Evolutionary conservation across 345 rosid genomes (phyloP).

Genomic region (Cardamine occulta): DNA sequence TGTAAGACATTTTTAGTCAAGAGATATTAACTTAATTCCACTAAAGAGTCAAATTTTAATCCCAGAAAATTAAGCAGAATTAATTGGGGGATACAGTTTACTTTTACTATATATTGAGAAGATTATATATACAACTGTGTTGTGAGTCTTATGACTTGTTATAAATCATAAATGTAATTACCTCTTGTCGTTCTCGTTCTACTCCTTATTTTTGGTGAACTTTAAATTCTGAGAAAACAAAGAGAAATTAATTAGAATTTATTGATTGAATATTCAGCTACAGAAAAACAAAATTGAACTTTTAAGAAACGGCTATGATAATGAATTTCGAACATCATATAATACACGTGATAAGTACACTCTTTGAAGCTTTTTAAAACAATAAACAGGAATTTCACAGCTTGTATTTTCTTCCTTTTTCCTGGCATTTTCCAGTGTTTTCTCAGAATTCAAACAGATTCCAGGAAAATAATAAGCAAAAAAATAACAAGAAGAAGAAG

Average conservation of each 20-base stretch:
- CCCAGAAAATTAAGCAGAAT: neutral
- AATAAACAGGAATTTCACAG: neutral
- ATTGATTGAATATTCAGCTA: slow-evolving; percentile 3
- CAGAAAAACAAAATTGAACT: neutral
- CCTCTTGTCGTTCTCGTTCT: slow-evolving; percentile 5
- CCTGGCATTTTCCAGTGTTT: slow-evolving; percentile 7
- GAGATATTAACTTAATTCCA: neutral
- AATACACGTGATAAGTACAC: slow-evolving; percentile 19
- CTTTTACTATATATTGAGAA: neutral
- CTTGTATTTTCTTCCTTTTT: neutral
- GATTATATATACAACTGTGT: neutral
- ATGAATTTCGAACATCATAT: neutral
- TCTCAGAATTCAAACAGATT: slow-evolving; percentile 7
- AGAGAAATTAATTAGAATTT: neutral
- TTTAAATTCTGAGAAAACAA: slow-evolving; percentile 5
- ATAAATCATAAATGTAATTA: neutral
- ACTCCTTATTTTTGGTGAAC: neutral
- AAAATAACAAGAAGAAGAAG: neutral
- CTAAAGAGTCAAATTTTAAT: neutral
- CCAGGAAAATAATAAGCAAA: too few relatives aligned
- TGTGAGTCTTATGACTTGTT: neutral
- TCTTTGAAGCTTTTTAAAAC: neutral
- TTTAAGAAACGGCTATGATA: slow-evolving; percentile 26
- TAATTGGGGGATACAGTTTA: neutral
- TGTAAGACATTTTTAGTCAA: neutral